Evolutionary conservation across 2,329 filamentous ascomycete species (phyloP).

Genomic region (Exophiala spinifera): DNA sequence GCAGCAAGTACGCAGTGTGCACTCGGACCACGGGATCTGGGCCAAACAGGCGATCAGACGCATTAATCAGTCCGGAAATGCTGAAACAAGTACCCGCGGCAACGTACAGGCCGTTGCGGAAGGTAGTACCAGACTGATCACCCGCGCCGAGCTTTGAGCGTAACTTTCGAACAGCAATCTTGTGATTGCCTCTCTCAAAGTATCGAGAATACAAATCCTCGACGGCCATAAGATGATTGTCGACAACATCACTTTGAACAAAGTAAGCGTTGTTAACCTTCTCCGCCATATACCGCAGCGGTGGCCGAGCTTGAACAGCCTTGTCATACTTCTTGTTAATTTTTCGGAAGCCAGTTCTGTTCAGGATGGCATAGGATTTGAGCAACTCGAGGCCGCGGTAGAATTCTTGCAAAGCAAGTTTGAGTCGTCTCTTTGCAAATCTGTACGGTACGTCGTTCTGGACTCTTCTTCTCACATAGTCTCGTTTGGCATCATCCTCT

Average conservation of each 20-base stretch:
- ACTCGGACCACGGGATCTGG: conserved; percentile 48
- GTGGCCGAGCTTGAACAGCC: conserved; percentile 71
- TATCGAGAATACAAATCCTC: conserved; percentile 94
- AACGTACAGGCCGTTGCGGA: conserved; percentile 63
- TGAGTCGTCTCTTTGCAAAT: conserved; percentile 85
- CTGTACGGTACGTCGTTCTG: conserved; percentile 70
- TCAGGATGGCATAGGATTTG: conserved; percentile 85
- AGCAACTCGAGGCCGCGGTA: conserved; percentile 88
- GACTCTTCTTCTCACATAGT: conserved; percentile 49
- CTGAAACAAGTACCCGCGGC: conserved; percentile 65
- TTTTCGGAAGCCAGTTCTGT: conserved; percentile 90
- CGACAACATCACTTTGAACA: conserved; percentile 80
- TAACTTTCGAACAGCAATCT: conserved; percentile 83
- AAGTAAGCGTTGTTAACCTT: conserved; percentile 90
- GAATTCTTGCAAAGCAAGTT: conserved; percentile 85
- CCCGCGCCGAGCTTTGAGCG: conserved; percentile 64
- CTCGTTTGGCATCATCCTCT: conserved; percentile 39
- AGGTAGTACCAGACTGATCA: conserved; percentile 58
- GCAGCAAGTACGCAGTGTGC: conserved; percentile 68
- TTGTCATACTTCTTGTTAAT: conserved; percentile 99
- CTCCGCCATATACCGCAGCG: conserved; percentile 80
- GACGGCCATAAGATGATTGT: conserved; percentile 72
- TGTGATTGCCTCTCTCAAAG: conserved; percentile 90
- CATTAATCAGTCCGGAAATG: conserved; percentile 64
- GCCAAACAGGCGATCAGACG: conserved; percentile 49